Base-by-base conservation (phyloP, 441 rosid species). In the Gossypium davidsonii region DNA sequence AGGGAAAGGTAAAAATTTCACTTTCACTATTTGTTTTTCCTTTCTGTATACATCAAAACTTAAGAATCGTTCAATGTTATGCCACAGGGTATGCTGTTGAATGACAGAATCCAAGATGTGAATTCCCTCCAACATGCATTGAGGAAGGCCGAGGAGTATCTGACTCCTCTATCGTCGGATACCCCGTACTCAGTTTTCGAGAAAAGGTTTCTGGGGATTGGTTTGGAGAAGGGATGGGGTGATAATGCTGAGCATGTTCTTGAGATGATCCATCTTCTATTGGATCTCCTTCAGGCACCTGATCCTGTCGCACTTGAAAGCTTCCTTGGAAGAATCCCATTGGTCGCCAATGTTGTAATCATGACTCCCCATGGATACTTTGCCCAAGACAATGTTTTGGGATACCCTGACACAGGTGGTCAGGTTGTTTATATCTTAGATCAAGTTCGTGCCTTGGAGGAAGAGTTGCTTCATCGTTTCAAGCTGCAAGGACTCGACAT, bases 371-470 rank as follows among this genome's bases (percentile, higher is more conserved):
- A 93, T 48, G 98, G 98, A 21, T 93, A 89, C 89, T 93, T 93
- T 63, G 98, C 98, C 25, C 98, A 94, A 56, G 97, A 94, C 84
- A 86, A 92, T 64, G 97, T 94, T 75, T 83, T 94, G 81, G 98
- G 98, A 0, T 94, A 92, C 84, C 98, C 98, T 34, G 98, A 94
- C 75, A 94, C 98, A 0, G 98, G 98, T 67, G 98, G 98, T 76
- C 98, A 94, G 92, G 98, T 91, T 84, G 98, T 93, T 12, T 93
- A 93, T 76, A 93, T 93, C 82, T 81, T 93, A 85, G 98, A 93
- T 85, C 98, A 93, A 89, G 98, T 93, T 31, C 98, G 98, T 70
- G 98, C 98, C 49, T 39, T 93, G 77, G 98, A 93, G 79, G 84
- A 76, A 0, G 98, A 93, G 82, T 88, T 93, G 97, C 92, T 93